phyloP scores from a whole-genome alignment of 2,329 filamentous ascomycete genomes.

The Xylaria multiplex region DNA sequence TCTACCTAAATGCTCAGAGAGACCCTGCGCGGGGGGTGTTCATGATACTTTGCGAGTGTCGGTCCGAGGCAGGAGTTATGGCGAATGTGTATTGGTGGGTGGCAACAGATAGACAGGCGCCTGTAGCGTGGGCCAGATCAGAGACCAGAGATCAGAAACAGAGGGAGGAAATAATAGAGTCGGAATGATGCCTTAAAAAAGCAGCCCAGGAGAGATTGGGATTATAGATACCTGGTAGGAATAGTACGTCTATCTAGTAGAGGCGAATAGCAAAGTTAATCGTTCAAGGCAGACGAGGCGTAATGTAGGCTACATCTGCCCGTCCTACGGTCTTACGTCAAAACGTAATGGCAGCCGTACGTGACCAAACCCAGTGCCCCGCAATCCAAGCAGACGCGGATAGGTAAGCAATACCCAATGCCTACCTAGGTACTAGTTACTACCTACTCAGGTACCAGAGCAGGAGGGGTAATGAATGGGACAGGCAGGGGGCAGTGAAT shows the following conservation, averaged over 20 bases:
- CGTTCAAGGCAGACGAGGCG: no score
- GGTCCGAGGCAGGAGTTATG: not conserved
- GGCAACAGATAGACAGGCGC: no score
- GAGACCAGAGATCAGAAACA: not conserved
- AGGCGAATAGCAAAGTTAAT: not conserved
- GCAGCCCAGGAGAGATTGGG: not conserved
- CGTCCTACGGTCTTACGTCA: slow-evolving; percentile 28
- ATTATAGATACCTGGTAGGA: not conserved
- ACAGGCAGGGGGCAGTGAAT: no score
- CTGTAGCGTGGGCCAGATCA: not conserved
- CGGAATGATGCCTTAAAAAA: no score
- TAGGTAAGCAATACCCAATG: no score
- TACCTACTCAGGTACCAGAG: no score
- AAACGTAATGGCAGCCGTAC: slow-evolving; percentile 12
- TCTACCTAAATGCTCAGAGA: slow-evolving; percentile 11
- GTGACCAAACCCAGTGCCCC: no score
- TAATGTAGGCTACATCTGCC: no score
- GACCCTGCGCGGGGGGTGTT: not conserved
- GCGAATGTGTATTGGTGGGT: not conserved
- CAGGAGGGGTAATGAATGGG: no score
- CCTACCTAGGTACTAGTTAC: no score
- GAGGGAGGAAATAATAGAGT: not conserved
- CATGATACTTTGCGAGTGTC: slow-evolving; percentile 10
- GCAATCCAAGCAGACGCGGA: no score
- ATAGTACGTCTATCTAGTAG: not conserved